Base-by-base conservation (phyloP, 1,139 yeast genomes). In the Zygosaccharomyces sapae region DNA sequence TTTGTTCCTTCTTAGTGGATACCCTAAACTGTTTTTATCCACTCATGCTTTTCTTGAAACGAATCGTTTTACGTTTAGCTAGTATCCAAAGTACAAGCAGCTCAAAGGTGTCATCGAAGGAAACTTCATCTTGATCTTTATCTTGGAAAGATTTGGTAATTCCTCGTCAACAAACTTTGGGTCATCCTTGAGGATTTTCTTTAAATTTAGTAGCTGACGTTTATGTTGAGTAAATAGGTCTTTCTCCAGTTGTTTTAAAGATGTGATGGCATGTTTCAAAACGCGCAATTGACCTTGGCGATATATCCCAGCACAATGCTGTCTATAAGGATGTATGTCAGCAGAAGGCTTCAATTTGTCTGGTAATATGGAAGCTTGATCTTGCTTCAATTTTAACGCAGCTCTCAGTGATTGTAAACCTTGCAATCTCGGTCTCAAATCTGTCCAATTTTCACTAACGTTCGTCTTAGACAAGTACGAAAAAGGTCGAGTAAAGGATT, bases 401-500 rank as follows among this genome's bases (percentile, higher is more conserved):
- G 47, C 50, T 41, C 61, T 55, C 41, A 64, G 43, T 24, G 45
- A 47, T 53, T 78, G 76, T 38, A 82, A 60, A 0, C 86, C 88
- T 27, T 81, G 80, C 6, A 83, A 66, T 51, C 71, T 68, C 74
- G 80, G 76, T 57, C 87, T 70, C 37, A 80, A 60, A 0, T 77
- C 72, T 13, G 71, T 61, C 5, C 57, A 57, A 2, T 54, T 56
- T 53, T 80, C 86, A 27, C 10, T 9, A 61, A 70, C 67, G 1
- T 68, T 64, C 45, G 70, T 72, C 46, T 69, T 72, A 1, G 76
- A 75, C 33, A 83, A 62, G 54, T 67, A 73, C 25, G 78, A 76
- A 61, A 83, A 83, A 82, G 67, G 30, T 67, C 65, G 5, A 81
- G 58, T 44, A 84, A 62, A 10, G 67, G 61, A 5, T 66, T 43